These are phyloP conservation scores for Lyophyllum semitale DNA, from an alignment of 768 basidiomycete species.

Conservation along the genomic window DNA sequence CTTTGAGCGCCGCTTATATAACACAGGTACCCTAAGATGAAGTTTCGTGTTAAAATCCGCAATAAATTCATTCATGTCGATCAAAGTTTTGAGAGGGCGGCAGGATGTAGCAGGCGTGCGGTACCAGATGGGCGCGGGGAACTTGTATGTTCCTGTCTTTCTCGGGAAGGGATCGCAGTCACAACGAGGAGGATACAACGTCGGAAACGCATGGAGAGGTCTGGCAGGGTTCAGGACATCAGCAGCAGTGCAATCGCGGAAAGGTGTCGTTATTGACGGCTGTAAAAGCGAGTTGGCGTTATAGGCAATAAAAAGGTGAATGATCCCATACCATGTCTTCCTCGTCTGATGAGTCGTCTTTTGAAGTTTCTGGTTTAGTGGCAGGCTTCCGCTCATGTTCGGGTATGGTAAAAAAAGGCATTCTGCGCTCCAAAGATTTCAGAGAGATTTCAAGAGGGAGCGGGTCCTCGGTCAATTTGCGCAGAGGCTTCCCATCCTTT, in stretches of 20 bases:
- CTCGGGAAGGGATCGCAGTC: constrained; percentile 14
- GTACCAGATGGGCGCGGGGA: constrained; percentile 31
- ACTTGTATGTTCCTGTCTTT: constrained; percentile 13
- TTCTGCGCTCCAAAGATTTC: not conserved
- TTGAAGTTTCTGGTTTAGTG: constrained; percentile 9
- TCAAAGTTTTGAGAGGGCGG: not conserved
- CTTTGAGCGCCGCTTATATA: not conserved
- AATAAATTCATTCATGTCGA: too few relatives aligned
- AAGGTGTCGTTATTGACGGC: not conserved
- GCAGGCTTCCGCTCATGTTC: constrained; percentile 9
- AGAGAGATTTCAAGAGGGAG: constrained; percentile 3
- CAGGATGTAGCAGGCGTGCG: constrained; percentile 21
- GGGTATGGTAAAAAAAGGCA: too few relatives aligned
- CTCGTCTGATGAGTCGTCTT: constrained; percentile 2
- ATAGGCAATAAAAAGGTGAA: not conserved
- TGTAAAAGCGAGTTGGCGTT: not conserved
- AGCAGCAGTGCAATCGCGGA: not conserved
- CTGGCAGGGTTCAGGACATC: not conserved
- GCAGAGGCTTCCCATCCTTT: constrained; percentile 26
- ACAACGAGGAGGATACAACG: constrained; percentile 10
- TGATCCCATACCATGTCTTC: not conserved
- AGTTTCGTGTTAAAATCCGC: too few relatives aligned
- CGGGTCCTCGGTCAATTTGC: constrained; percentile 18
- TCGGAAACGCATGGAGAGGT: constrained; percentile 28
- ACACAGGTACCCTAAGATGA: too few relatives aligned